Evolutionary conservation across 306 rosid genomes (phyloP).

Genomic region (Arachis stenosperma): DNA sequence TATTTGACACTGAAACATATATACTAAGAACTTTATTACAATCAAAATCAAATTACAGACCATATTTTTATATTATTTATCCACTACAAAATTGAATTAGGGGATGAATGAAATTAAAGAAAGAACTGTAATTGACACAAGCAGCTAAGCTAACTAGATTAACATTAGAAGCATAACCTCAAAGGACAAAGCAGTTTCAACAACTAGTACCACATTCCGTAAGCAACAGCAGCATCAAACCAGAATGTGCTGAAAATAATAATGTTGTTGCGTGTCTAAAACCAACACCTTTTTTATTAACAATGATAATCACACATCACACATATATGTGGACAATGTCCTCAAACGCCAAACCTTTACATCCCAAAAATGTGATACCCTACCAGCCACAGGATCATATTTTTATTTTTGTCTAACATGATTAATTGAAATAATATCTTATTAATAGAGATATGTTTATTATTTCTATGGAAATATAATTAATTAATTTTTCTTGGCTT

Average conservation of each 20-base stretch:
- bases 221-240: constrained; percentile 50
- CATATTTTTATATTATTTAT: too few species aligned
- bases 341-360: constrained; percentile 38
- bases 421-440: constrained; percentile 7
- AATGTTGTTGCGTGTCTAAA: constrained; percentile 31
- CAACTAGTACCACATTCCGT: constrained; percentile 29
- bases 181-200: constrained; percentile 48
- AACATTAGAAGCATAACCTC: constrained; percentile 5
- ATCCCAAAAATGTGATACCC: constrained; percentile 39
- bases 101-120: constrained; percentile 2
- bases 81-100: background rate
- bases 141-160: constrained; percentile 44
- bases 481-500: constrained; percentile 20
- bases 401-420: background rate
- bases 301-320: too few species aligned
- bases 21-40: too few species aligned
- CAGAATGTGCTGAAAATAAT: constrained; percentile 27
- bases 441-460: constrained; percentile 18
- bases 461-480: background rate
- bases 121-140: constrained; percentile 30
- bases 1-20: too few species aligned
- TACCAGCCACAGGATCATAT: constrained; percentile 35
- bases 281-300: too few species aligned
- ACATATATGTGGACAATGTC: constrained; percentile 29
- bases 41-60: too few species aligned